Evolutionary conservation across 306 rosid genomes (phyloP).

Genomic region (Crataegus laevigata): DNA sequence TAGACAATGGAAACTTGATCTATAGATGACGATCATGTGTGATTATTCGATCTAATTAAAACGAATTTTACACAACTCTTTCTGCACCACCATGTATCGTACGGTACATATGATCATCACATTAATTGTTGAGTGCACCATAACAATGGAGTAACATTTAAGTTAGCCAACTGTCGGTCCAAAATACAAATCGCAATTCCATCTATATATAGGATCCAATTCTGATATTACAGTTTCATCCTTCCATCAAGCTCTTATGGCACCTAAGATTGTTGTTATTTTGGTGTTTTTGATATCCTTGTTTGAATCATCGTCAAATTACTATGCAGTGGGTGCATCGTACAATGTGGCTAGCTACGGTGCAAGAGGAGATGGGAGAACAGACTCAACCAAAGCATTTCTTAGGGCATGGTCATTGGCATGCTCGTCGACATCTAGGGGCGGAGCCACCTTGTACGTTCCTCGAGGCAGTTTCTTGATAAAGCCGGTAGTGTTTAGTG

Average conservation of each 20-base stretch:
- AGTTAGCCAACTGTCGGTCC: too few relatives aligned
- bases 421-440: neutral
- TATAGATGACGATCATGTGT: neutral
- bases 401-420: conserved; percentile 19
- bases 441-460: conserved; percentile 15
- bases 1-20: neutral
- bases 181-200: too few relatives aligned
- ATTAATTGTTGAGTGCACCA: neutral
- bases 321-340: neutral
- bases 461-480: conserved; percentile 15
- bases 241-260: neutral
- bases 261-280: neutral
- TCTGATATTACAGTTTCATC: neutral
- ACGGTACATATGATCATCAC: neutral
- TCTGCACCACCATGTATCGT: neutral
- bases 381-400: conserved; percentile 15
- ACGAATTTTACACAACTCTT: neutral
- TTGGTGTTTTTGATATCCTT: neutral
- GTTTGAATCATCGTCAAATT: neutral
- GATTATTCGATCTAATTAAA: neutral
- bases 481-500: neutral
- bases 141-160: too few relatives aligned
- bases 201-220: neutral
- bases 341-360: conserved; percentile 24
- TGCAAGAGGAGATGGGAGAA: conserved; percentile 16